phyloP scores from a whole-genome alignment of 2,329 filamentous ascomycete genomes.

The Penicillium sp. region DNA sequence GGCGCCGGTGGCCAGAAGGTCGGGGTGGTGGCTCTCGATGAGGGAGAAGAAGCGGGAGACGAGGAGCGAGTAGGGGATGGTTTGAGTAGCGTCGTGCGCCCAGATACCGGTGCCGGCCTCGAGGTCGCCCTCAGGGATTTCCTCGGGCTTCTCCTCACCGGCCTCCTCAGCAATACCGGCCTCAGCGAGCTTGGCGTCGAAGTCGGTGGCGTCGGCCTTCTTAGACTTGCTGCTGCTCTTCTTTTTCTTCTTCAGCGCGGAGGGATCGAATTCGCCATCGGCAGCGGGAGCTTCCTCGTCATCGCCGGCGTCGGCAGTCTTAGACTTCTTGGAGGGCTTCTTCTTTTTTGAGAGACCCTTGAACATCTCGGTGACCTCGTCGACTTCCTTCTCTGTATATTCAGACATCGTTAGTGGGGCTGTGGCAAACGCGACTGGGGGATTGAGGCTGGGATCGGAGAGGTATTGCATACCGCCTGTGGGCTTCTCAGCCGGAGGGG shows the following conservation, averaged over 20 bases:
- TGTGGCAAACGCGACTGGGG: conserved; percentile 38
- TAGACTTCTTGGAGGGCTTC: conserved; percentile 59
- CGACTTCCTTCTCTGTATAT: conserved; percentile 53
- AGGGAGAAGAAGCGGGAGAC: conserved; percentile 92
- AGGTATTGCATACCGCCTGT: conserved; percentile 69
- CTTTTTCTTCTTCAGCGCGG: conserved; percentile 81
- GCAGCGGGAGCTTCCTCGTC: conserved; percentile 52
- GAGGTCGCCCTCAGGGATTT: conserved; percentile 68
- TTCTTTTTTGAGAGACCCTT: conserved; percentile 72
- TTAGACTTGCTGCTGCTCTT: conserved; percentile 48
- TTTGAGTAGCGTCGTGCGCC: conserved; percentile 72
- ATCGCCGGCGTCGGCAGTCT: conserved; percentile 51
- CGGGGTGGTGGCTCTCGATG: conserved; percentile 92
- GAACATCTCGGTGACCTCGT: conserved; percentile 66
- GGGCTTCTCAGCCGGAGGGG: conserved; percentile 71
- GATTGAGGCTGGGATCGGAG: conserved; percentile 2
- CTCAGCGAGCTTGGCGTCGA: conserved; percentile 64
- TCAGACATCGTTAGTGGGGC: conserved; percentile 18
- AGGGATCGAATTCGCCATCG: conserved; percentile 62
- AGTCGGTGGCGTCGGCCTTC: conserved; percentile 61
- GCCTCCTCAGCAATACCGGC: conserved; percentile 59
- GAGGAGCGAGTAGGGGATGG: conserved; percentile 81
- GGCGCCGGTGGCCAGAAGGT: conserved; percentile 81
- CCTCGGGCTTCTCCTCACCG: conserved; percentile 54
- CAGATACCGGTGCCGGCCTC: conserved; percentile 87